Percentiles rank a stretch among this genome's conserved stretches.
Conservation (phyloP, 805 yeast species). For the Gaillardinia entomophila region DNA sequence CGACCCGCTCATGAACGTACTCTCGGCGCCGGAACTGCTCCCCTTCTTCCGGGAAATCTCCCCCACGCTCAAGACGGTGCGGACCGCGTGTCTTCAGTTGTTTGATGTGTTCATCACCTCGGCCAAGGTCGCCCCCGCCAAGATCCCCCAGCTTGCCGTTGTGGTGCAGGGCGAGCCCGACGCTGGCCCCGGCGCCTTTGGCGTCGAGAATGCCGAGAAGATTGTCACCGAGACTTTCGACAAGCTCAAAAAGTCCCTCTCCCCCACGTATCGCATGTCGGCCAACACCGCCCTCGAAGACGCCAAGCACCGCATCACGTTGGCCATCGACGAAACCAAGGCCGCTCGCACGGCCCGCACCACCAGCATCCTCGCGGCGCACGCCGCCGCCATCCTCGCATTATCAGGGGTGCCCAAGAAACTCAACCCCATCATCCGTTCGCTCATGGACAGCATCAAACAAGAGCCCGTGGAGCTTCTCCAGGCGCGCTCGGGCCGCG, state of each 20-base stretch:
- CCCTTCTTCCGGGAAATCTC: constrained; percentile 77
- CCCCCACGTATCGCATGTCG: constrained; percentile 65
- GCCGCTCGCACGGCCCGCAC: constrained; percentile 45
- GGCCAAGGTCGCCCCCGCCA: constrained; percentile 66
- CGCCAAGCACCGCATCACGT: constrained; percentile 60
- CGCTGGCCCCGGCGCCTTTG: constrained; percentile 92
- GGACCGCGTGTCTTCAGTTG: constrained; percentile 83
- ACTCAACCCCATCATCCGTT: constrained; percentile 79
- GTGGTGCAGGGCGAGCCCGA: constrained; percentile 91
- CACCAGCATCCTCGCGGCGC: constrained; percentile 61
- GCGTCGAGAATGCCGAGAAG: constrained; percentile 69
- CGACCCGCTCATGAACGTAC: constrained; percentile 23
- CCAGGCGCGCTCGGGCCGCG: constrained; percentile 65
- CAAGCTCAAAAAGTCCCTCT: constrained; percentile 56
- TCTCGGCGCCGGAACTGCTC: constrained; percentile 38
- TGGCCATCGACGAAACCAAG: constrained; percentile 66
- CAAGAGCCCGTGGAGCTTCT: constrained; percentile 59
- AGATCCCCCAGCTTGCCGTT: constrained; percentile 78
- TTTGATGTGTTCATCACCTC: constrained; percentile 70
- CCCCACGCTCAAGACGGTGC: constrained; percentile 75
- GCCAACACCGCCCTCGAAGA: constrained; percentile 73
- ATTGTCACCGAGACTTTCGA: constrained; percentile 58
- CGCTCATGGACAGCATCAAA: constrained; percentile 90
- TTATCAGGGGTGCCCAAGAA: constrained; percentile 74
- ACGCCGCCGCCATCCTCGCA: constrained; percentile 68